phyloP scores from a whole-genome alignment of 148 eudicot species.

The Rhododendron ferrugineum region DNA sequence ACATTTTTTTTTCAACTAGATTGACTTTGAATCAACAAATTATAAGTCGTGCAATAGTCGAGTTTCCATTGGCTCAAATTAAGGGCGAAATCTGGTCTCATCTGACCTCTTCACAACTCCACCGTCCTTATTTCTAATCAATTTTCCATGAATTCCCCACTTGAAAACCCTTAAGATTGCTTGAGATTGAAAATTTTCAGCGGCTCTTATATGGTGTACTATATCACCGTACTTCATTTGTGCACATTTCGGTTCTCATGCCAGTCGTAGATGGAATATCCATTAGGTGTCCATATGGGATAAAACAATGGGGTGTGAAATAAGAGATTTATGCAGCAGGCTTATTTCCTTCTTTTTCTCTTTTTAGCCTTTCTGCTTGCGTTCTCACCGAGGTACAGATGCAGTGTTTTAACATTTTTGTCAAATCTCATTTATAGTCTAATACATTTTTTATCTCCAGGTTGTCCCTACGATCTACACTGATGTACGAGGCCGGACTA shows the following conservation, averaged over 20 bases:
- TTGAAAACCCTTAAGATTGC: not conserved
- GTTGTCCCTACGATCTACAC: slow-evolving; percentile 85
- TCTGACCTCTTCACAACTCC: not conserved
- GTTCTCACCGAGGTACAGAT: not conserved
- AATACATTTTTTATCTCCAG: slow-evolving; percentile 29
- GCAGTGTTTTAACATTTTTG: not conserved
- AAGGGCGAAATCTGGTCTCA: not conserved
- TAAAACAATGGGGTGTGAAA: not conserved
- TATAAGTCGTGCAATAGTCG: not conserved
- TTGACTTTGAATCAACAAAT: not conserved
- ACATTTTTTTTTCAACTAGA: not conserved
- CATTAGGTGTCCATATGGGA: not conserved
- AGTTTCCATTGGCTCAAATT: not conserved
- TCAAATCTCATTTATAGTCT: not conserved
- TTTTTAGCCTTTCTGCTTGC: not conserved
- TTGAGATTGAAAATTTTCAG: not conserved
- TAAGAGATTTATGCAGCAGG: not conserved
- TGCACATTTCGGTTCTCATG: not conserved
- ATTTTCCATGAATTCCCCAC: not conserved
- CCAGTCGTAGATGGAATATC: not conserved
- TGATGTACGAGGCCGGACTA: slow-evolving; percentile 43
- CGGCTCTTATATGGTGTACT: not conserved
- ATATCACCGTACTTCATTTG: not conserved
- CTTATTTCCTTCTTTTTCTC: not conserved
- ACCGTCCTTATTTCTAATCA: not conserved